phyloP scores from a whole-genome alignment of 2,329 filamentous ascomycete species.

The Ophiognomonia clavigignenti-juglandacearum region DNA sequence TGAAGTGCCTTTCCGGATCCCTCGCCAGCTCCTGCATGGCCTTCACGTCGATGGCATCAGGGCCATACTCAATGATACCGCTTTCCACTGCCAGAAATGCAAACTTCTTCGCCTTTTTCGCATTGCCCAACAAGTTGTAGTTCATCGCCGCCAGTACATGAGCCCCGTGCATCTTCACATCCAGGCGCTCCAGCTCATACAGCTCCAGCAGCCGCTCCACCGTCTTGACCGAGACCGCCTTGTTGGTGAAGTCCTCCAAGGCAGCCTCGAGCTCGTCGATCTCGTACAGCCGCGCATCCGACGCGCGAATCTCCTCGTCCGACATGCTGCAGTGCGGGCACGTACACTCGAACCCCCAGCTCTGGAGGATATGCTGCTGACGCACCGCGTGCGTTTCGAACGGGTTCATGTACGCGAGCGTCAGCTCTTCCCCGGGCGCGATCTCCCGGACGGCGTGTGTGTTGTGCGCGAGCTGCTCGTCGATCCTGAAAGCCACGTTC shows the following conservation, averaged over 20 bases:
- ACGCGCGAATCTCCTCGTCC: conserved; percentile 10
- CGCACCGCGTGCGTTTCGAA: conserved; percentile 22
- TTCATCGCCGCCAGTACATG: conserved; percentile 32
- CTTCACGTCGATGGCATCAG: conserved; percentile 22
- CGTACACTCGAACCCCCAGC: conserved; percentile 31
- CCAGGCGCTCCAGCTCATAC: conserved; percentile 48
- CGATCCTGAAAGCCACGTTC: conserved; percentile 27
- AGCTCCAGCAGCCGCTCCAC: conserved; percentile 41
- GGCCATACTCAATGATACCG: conserved; percentile 28
- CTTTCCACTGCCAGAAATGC: conserved; percentile 24
- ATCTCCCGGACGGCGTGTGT: conserved; percentile 27
- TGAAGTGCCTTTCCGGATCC: conserved; percentile 22
- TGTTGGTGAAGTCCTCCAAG: conserved; percentile 6
- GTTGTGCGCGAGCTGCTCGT: conserved; percentile 26
- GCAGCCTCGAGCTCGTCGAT: conserved; percentile 24
- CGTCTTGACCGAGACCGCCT: conserved; percentile 35
- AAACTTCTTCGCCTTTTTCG: conserved; percentile 23
- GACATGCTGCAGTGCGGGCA: conserved; percentile 26
- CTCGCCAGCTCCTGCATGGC: conserved; percentile 26
- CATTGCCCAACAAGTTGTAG: conserved; percentile 25
- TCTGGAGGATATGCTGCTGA: conserved; percentile 23
- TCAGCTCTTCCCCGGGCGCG: conserved; percentile 29
- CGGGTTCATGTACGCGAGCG: conserved; percentile 30
- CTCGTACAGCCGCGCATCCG: conserved; percentile 22
- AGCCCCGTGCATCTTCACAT: conserved; percentile 34